Percentiles rank a stretch among this genome's conserved stretches.
Evolutionary conservation across 768 basidiomycete species (phyloP).

Genomic region (Calocybe indica): DNA sequence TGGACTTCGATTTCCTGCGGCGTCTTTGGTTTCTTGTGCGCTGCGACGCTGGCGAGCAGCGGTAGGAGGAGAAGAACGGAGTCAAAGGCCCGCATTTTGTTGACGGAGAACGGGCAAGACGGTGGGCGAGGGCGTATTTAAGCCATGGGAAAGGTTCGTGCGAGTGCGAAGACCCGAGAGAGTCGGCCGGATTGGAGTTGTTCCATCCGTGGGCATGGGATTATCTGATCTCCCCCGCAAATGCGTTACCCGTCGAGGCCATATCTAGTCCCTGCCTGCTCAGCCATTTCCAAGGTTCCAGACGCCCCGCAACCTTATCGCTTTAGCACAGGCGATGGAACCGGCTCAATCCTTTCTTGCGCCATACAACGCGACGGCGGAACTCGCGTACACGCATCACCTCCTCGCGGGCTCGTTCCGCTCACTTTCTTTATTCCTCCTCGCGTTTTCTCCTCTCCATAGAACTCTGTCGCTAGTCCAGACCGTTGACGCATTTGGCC

Average conservation of each 20-base stretch:
- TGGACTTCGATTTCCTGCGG: conserved; percentile 42
- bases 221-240: neutral
- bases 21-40: conserved; percentile 40
- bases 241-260: neutral
- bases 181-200: no score
- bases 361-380: conserved; percentile 4
- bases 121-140: no score
- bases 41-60: conserved; percentile 16
- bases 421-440: conserved; percentile 42
- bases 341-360: conserved; percentile 5
- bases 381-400: conserved; percentile 16
- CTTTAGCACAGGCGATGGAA: conserved; percentile 13
- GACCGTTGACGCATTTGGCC: conserved; percentile 38
- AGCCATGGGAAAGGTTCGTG: no score
- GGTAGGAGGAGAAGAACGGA: no score
- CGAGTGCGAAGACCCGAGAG: no score
- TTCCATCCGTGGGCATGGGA: no score
- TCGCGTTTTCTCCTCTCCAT: conserved; percentile 39
- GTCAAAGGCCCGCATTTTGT: no score
- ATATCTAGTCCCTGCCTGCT: no score
- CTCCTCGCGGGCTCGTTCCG: conserved; percentile 46
- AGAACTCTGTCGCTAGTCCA: conserved; percentile 33
- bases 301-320: neutral
- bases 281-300: neutral
- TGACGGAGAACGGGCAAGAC: no score